A percentile compares a stretch with the other conserved stretches of the same genome.
Conservation (phyloP, 2,329 filamentous ascomycete species). For the Aspergillus sp. region DNA sequence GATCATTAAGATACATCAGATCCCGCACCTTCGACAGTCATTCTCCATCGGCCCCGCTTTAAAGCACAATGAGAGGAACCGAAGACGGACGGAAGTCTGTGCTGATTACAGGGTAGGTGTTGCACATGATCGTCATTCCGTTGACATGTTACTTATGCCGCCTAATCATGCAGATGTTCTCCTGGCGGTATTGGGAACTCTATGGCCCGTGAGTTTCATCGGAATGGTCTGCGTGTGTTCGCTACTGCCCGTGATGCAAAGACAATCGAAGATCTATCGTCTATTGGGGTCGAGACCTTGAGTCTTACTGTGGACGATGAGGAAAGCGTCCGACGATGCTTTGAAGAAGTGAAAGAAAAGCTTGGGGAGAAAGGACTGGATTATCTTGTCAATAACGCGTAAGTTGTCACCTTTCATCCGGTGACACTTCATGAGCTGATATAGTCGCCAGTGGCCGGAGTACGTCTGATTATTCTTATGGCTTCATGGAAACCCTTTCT, state of each 20-base stretch:
- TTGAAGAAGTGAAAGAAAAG: slow-evolving; percentile 48
- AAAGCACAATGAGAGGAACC: slow-evolving; percentile 24
- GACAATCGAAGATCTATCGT: slow-evolving; percentile 51
- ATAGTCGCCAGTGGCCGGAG: slow-evolving; percentile 29
- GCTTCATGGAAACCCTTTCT: neutral
- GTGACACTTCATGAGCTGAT: slow-evolving; percentile 13
- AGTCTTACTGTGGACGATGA: slow-evolving; percentile 55
- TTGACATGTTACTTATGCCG: neutral
- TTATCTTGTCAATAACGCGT: slow-evolving; percentile 61
- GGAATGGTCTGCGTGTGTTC: slow-evolving; percentile 56
- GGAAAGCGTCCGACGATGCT: slow-evolving; percentile 52
- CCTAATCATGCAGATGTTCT: slow-evolving; percentile 28
- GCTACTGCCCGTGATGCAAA: slow-evolving; percentile 57
- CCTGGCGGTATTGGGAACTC: slow-evolving; percentile 61
- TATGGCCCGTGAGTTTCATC: slow-evolving; percentile 59
- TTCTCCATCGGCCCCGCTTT: neutral
- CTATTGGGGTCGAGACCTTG: slow-evolving; percentile 56
- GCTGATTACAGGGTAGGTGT: slow-evolving; percentile 45
- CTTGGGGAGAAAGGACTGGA: slow-evolving; percentile 54
- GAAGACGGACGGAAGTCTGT: slow-evolving; percentile 41
- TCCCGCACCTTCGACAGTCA: neutral
- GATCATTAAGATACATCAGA: too few species aligned
- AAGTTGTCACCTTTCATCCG: slow-evolving; percentile 18
- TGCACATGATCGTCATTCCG: neutral
- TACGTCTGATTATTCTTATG: slow-evolving; percentile 19